Conservation (phyloP, 2,329 filamentous ascomycete species). For the Xylariaceae sp. region DNA sequence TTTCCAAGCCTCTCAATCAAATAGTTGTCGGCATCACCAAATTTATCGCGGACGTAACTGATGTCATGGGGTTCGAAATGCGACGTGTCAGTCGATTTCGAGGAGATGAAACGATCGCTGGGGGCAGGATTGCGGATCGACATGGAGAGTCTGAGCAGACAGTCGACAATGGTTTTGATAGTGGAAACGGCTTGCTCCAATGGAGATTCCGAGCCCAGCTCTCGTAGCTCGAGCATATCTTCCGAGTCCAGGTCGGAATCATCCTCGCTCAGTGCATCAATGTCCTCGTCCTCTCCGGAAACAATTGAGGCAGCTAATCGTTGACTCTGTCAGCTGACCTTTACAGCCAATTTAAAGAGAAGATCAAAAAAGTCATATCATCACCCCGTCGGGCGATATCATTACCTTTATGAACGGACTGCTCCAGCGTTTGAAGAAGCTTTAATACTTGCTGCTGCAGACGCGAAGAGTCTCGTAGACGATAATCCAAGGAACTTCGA, state of each 20-base stretch:
- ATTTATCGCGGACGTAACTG: slow-evolving; percentile 31
- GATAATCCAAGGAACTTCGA: slow-evolving; percentile 19
- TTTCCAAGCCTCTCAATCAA: slow-evolving; percentile 28
- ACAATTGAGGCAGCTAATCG: too few species aligned
- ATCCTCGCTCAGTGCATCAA: slow-evolving; percentile 6
- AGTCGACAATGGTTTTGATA: slow-evolving; percentile 26
- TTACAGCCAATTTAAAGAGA: too few species aligned
- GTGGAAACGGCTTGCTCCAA: slow-evolving; percentile 17
- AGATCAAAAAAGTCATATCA: too few species aligned
- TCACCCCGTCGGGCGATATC: too few species aligned
- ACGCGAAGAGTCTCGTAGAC: slow-evolving; percentile 19
- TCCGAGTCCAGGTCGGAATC: slow-evolving; percentile 2
- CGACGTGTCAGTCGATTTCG: slow-evolving; percentile 16
- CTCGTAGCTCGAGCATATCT: not conserved
- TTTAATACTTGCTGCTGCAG: slow-evolving; percentile 20
- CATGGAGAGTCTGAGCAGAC: slow-evolving; percentile 35
- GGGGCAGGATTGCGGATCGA: slow-evolving; percentile 34
- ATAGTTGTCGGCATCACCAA: slow-evolving; percentile 9
- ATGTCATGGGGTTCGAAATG: slow-evolving; percentile 27
- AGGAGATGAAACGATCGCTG: slow-evolving; percentile 30
- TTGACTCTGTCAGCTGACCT: too few species aligned
- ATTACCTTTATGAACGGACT: slow-evolving; percentile 9
- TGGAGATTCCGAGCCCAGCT: slow-evolving; percentile 15
- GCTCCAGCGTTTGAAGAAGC: slow-evolving; percentile 19
- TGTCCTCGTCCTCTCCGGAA: not conserved